Conservation (phyloP, 1,139 yeast species). For the Suhomyces maxii region DNA sequence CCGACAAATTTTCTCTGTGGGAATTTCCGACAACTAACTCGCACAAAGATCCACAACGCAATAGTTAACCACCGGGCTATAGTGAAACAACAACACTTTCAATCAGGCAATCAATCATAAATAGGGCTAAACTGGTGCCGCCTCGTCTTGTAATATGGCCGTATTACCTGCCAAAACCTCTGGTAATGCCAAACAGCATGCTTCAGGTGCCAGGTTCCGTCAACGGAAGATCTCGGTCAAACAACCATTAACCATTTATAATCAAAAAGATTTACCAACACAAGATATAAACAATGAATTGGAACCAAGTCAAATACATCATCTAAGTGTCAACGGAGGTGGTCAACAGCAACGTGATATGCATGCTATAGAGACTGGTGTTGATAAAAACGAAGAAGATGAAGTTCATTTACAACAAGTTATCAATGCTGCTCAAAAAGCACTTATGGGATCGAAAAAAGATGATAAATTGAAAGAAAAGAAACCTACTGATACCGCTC, state of each 20-base stretch:
- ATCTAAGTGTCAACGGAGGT: slow-evolving; percentile 36
- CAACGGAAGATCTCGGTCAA: slow-evolving; percentile 90
- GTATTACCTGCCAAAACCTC: slow-evolving; percentile 22
- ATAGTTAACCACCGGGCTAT: slow-evolving; percentile 6
- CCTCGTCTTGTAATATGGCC: slow-evolving; percentile 15
- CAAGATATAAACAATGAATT: slow-evolving; percentile 52
- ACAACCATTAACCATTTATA: slow-evolving; percentile 78
- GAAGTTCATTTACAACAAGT: slow-evolving; percentile 96
- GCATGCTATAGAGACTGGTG: slow-evolving; percentile 94
- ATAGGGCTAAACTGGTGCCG: slow-evolving; percentile 5
- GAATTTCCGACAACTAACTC: slow-evolving; percentile 8
- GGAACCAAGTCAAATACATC: slow-evolving; percentile 49
- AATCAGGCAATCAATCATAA: slow-evolving; percentile 5
- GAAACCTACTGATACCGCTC: slow-evolving; percentile 31
- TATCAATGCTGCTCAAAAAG: slow-evolving; percentile 71
- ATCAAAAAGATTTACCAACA: slow-evolving; percentile 78
- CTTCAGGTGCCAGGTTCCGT: slow-evolving; percentile 72
- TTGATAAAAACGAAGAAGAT: slow-evolving; percentile 95
- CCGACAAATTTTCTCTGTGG: slow-evolving; percentile 7
- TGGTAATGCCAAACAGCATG: slow-evolving; percentile 35
- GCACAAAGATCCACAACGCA: slow-evolving; percentile 15
- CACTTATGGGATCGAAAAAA: slow-evolving; percentile 42
- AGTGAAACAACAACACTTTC: neutral
- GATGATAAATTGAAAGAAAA: slow-evolving; percentile 35
- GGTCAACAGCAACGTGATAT: slow-evolving; percentile 74